Evolutionary conservation across 2,329 filamentous ascomycete genomes (phyloP).

Genomic region (Aspergillus felis): DNA sequence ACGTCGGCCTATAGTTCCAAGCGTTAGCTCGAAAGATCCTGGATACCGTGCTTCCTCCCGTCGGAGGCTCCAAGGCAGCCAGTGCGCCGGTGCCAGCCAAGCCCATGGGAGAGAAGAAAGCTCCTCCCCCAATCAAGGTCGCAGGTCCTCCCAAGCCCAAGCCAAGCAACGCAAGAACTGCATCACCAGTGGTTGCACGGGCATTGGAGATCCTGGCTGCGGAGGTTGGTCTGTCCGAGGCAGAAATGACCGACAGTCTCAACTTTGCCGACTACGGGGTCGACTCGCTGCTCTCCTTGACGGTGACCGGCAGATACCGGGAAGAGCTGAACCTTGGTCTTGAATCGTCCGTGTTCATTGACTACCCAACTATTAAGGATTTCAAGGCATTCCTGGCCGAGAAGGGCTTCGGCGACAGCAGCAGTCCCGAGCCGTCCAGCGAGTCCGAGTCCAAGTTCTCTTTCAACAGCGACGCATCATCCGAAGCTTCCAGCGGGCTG

Average conservation of each 20-base stretch:
- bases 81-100: conserved; percentile 20
- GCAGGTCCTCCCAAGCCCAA: not conserved
- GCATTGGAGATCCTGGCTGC: conserved; percentile 39
- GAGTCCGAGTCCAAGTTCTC: conserved; percentile 29
- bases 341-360: conserved; percentile 57
- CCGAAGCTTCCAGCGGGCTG: conserved; percentile 28
- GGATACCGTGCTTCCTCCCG: conserved; percentile 39
- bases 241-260: conserved; percentile 57
- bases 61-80: conserved; percentile 23
- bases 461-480: conserved; percentile 18
- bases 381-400: conserved; percentile 54
- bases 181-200: conserved; percentile 22
- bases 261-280: conserved; percentile 61
- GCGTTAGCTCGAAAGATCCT: conserved; percentile 38
- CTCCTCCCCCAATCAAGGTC: conserved; percentile 3
- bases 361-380: conserved; percentile 57
- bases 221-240: conserved; percentile 54
- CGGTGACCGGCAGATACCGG: conserved; percentile 59
- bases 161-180: not conserved
- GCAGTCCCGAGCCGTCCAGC: conserved; percentile 24
- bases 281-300: conserved; percentile 59
- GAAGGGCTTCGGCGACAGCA: conserved; percentile 29
- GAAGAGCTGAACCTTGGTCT: conserved; percentile 59
- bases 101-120: conserved; percentile 21
- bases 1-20: conserved; percentile 34